Base-by-base conservation (phyloP, 2,329 filamentous ascomycete genomes). In the Drechmeria coniospora region DNA sequence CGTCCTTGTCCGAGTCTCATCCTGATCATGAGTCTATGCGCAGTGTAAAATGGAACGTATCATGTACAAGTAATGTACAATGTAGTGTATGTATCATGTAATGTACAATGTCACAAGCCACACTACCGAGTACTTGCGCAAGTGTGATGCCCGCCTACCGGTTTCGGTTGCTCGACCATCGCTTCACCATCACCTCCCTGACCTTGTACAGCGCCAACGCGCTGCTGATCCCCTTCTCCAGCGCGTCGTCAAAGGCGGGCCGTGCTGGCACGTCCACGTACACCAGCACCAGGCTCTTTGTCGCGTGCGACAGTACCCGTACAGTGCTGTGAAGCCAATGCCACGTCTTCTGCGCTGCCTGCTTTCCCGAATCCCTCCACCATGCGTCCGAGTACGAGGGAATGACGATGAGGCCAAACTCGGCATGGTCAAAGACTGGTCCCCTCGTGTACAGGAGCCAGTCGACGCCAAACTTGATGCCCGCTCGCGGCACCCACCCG, bases 371-470 rank as follows among this genome's bases (percentile, higher is more conserved):
- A 1, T 61, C 54, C 36, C 65, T 63, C 84, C 86, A 94, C 44
- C 76, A 74, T 0, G 68, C 46, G 45, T 90, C 61, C 0, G 65
- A 74, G 46, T 92, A 95, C 0, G 83, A 77, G 0, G 90, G 87
- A 4, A 95, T 48, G 22, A 98, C 72, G 15, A 87, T 63, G 23
- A 94, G 57, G 1, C 82, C 86, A 46, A 94, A 98, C 46, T 95
- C 84, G 14, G 90, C 90, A 47, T 98, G 90, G 14, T 83, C 75
- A 50, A 98, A 95, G 0, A 90, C 87, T 0, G 90, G 90, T 0
- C 90, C 90, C 13, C 84, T 77, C 31, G 83, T 76, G 54, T 98
- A 98, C 6, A 98, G 67, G n/a, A 98, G 60, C 60, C 82, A 94
- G 51, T 98, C 90, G 8, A 84, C 80, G 14, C 81, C 82, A 42